Base-by-base conservation (phyloP, 2,329 filamentous ascomycete species). In the Penicillium sp. region DNA sequence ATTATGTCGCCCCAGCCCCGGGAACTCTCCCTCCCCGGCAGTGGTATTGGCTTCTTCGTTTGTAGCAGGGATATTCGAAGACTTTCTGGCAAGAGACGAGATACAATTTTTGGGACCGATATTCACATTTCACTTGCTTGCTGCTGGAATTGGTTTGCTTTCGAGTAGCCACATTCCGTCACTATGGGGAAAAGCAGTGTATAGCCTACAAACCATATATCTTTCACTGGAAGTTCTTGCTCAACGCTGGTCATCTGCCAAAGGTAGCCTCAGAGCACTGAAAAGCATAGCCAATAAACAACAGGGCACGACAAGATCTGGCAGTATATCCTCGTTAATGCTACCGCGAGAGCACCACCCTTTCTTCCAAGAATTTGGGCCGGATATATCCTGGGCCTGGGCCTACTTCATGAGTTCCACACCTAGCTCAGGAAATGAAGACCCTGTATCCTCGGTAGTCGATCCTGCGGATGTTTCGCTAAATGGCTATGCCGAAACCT, bases 81-180 rank as follows among this genome's bases (percentile, higher is more conserved):
- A 76, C 41, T 75, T 77, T 42, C 67, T 77, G 15, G 72, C 72
- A 23, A 64, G 74, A 9, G 74, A 77, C 49, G 72, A 77, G 52
- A 66, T 76, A n/a, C 68, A 69, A 21, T 75, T 68, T 40, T 61
- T 76, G 3, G 73, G 70, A 0, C 72, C 74, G 0, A 72, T 76
- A 10, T 77, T 76, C 56, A 76, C 74, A 3, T 75, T 75, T 54
- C 72, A 76, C 46, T 68, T 72, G 30, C 59, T 77, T 5, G 71
- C 70, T 7, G 68, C 46, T 15, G 39, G 46, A 17, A 42, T 42
- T 20, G 39, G 39, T 24, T 42, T 73, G 33, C 60, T 75, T 0
- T 74, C 72, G 2, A 70, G 67, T 51, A 72, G 68, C 44, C 64
- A 66, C 9, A 52, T 59, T 24, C 56, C 63, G 9, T 37, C 50